Conservation (phyloP, 2,329 filamentous ascomycete species). For the Aspergillus hortae region DNA sequence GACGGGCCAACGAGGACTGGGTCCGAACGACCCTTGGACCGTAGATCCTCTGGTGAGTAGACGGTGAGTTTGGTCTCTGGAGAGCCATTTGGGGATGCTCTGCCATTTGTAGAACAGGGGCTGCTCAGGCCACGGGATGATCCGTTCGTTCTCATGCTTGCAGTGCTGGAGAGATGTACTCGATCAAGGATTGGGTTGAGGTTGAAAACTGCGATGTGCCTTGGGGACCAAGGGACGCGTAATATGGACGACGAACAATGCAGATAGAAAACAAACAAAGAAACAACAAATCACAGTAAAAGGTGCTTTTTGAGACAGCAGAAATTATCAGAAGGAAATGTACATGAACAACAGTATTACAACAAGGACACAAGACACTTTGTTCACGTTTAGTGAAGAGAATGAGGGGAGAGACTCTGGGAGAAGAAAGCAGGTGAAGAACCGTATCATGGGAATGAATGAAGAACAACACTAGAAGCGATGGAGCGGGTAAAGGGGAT, state of each 20-base stretch:
- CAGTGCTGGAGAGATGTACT: not conserved
- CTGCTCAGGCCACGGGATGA: constrained; percentile 32
- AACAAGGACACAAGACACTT: not conserved
- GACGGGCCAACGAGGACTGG: constrained; percentile 13
- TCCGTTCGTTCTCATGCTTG: constrained; percentile 23
- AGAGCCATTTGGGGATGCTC: constrained; percentile 59
- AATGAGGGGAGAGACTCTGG: not conserved
- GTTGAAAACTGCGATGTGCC: too few species aligned
- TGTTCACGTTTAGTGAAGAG: not conserved
- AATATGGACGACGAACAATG: too few species aligned
- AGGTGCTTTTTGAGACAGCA: not conserved
- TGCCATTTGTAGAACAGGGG: constrained; percentile 43
- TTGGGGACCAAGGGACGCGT: too few species aligned
- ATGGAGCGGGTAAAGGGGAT: too few species aligned
- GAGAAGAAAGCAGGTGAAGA: not conserved
- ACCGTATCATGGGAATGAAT: too few species aligned
- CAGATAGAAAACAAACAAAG: too few species aligned
- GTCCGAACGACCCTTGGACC: constrained; percentile 34
- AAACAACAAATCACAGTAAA: not conserved
- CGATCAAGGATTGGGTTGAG: not conserved
- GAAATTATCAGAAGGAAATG: not conserved
- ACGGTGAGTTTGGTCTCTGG: constrained; percentile 62
- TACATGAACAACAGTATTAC: not conserved
- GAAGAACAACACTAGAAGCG: too few species aligned
- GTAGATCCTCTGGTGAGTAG: constrained; percentile 60